Evolutionary conservation across 2,329 filamentous ascomycete species (phyloP).

Genomic region (Colletotrichum eleusines): DNA sequence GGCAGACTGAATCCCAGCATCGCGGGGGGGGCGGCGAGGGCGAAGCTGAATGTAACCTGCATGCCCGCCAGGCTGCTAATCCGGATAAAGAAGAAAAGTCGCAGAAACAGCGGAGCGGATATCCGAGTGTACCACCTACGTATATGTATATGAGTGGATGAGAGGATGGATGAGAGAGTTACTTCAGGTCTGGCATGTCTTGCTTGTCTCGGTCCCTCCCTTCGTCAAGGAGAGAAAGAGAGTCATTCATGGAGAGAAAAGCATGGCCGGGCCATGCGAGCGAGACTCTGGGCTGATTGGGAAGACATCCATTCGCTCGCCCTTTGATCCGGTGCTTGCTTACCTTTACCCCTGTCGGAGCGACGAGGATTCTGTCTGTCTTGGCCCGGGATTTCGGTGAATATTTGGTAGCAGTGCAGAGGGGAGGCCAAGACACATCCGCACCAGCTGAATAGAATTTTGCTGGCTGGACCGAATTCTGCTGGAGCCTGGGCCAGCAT

Average conservation of each 20-base stretch:
- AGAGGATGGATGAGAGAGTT: neutral
- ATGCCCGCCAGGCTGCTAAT: constrained; percentile 24
- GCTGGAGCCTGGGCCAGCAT: constrained; percentile 6
- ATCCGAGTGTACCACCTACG: no score
- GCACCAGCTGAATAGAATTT: constrained; percentile 20
- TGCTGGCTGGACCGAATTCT: no score
- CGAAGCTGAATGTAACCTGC: constrained; percentile 39
- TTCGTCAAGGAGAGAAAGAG: neutral
- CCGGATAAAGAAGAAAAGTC: neutral
- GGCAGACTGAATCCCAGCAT: constrained; percentile 21
- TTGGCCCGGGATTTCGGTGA: constrained; percentile 32
- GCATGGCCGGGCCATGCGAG: constrained; percentile 5
- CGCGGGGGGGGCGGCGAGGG: constrained; percentile 33
- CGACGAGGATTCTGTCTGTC: constrained; percentile 34
- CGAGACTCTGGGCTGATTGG: constrained; percentile 2
- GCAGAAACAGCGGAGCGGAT: neutral
- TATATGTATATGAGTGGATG: no score
- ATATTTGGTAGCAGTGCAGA: constrained; percentile 9
- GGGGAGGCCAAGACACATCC: constrained; percentile 22
- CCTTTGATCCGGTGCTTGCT: neutral
- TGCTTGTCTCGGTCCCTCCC: neutral
- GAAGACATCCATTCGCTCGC: neutral
- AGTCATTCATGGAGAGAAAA: neutral
- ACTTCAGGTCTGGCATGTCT: neutral
- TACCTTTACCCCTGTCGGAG: neutral